Base-by-base conservation (phyloP, 2,329 filamentous ascomycete species). In the Cordyceps pruinosa region DNA sequence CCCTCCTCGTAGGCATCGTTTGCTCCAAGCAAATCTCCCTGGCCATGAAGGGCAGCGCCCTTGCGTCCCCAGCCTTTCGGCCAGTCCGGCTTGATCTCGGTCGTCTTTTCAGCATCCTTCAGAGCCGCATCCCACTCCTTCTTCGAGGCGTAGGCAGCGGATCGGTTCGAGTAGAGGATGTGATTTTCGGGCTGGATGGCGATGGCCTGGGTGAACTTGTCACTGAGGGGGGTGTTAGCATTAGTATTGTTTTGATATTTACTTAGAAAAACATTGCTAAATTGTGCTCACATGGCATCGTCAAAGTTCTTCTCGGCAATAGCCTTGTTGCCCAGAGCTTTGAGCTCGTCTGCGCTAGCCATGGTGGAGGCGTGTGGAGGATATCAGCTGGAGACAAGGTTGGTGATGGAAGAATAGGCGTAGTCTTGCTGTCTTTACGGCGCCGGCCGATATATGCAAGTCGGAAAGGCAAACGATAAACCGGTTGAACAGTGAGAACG, bases 321-420 rank as follows among this genome's bases (percentile, higher is more conserved):
- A 75, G 95, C 92, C 81, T 96, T 96, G 82, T 99, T 99, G 79
- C 93, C 94, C 72, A 94, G 88, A 69, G 92, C 90, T 81, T 99
- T 99, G 68, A 99, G 85, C 83, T 93, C 83, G 73, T 87, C 84
- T 65, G 83, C 83, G 61, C 80, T 81, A 66, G 81, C 74, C 82
- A 84, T 85, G 55, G 39, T 50, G 30, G 19, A 41, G 48, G 15
- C 28, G 62, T 42, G 52, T 58, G 47, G 39, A 48, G 49, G 42
- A 37, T 41, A 32, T 10, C 15, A 61, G 34, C 44, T 8, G 17
- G 55, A 25, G 7, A 60, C 46, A 7, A 28, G 45, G 19, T 21
- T 54, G 52, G 49, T 59, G 28, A 21, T n/a, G 32, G 28, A n/a
- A 13, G 25, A 21, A 34, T 19, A 34, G 28, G 28, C 13, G 6